A percentile compares a stretch with the other conserved stretches of the same genome.
phyloP scores from a whole-genome alignment of 2,329 filamentous ascomycete genomes.

The Eurotiales sp. region DNA sequence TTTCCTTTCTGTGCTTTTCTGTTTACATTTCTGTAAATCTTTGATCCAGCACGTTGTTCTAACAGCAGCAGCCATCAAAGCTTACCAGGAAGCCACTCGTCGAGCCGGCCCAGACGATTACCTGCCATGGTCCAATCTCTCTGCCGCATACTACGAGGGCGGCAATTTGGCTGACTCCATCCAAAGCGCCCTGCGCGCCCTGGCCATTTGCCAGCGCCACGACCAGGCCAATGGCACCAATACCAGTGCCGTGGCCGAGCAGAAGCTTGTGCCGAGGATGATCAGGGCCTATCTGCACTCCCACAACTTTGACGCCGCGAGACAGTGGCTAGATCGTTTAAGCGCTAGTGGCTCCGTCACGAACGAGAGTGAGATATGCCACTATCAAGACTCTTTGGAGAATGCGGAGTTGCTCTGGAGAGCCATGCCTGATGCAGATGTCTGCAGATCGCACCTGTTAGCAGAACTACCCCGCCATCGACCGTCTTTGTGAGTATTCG shows the following conservation, averaged over 20 bases:
- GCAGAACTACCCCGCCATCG: constrained; percentile 7
- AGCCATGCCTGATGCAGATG: constrained; percentile 2
- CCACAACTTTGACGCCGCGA: constrained; percentile 6
- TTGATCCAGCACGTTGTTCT: not conserved
- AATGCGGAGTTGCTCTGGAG: constrained; percentile 8
- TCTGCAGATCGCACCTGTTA: not conserved
- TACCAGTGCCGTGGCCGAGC: not conserved
- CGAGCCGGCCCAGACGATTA: constrained; percentile 11
- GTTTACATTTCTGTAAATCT: not conserved
- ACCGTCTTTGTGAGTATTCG: not conserved
- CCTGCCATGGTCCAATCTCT: constrained; percentile 16
- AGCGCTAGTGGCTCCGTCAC: not conserved
- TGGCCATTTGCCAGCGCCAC: not conserved
- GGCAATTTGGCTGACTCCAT: constrained; percentile 8
- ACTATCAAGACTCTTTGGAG: constrained; percentile 6
- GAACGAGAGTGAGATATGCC: constrained; percentile 10
- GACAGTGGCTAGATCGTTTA: constrained; percentile 12
- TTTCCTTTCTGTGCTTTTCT: not conserved
- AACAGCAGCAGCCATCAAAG: constrained; percentile 13
- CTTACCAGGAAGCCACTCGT: constrained; percentile 13
- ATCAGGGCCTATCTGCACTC: constrained; percentile 10
- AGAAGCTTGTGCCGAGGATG: constrained; percentile 11
- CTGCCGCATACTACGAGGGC: constrained; percentile 15
- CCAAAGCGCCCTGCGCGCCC: constrained; percentile 9
- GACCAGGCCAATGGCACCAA: not conserved